phyloP scores from a whole-genome alignment of 2,329 filamentous ascomycete genomes.

The Tolypocladium inflatum region DNA sequence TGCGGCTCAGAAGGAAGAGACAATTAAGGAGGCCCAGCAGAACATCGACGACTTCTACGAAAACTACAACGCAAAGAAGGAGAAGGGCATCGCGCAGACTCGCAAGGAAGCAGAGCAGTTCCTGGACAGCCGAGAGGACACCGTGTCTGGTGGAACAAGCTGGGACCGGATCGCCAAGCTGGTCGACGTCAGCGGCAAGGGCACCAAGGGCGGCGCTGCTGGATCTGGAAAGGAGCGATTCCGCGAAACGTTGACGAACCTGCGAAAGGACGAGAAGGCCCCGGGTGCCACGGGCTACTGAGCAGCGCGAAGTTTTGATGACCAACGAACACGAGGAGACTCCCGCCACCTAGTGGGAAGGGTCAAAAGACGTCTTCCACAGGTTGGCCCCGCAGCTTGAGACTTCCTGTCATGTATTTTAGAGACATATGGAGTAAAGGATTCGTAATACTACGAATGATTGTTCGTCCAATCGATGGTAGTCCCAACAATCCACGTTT shows the following conservation, averaged over 20 bases:
- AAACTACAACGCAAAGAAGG: slow-evolving; percentile 97
- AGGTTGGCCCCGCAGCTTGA: background rate
- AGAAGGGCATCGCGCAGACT: slow-evolving; percentile 84
- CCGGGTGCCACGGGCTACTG: slow-evolving; percentile 57
- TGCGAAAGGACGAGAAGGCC: slow-evolving; percentile 89
- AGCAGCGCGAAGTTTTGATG: slow-evolving; percentile 1
- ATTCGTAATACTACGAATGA: background rate
- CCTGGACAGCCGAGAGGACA: slow-evolving; percentile 79
- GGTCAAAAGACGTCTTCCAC: background rate
- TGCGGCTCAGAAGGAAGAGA: slow-evolving; percentile 71
- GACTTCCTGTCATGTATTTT: background rate
- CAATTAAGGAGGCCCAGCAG: slow-evolving; percentile 78
- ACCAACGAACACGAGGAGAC: background rate
- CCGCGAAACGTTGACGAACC: slow-evolving; percentile 75
- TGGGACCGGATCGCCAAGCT: slow-evolving; percentile 98
- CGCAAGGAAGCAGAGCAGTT: slow-evolving; percentile 91
- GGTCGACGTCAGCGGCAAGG: slow-evolving; percentile 95
- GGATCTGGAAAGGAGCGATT: slow-evolving; percentile 95
- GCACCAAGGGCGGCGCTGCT: slow-evolving; percentile 71
- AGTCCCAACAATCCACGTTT: background rate
- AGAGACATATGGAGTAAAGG: background rate
- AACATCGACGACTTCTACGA: slow-evolving; percentile 99
- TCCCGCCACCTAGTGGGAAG: background rate
- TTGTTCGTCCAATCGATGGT: background rate
- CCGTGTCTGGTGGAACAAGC: slow-evolving; percentile 86